Evolutionary conservation across 345 rosid species (phyloP).

Genomic region (Euclidium syriacum): DNA sequence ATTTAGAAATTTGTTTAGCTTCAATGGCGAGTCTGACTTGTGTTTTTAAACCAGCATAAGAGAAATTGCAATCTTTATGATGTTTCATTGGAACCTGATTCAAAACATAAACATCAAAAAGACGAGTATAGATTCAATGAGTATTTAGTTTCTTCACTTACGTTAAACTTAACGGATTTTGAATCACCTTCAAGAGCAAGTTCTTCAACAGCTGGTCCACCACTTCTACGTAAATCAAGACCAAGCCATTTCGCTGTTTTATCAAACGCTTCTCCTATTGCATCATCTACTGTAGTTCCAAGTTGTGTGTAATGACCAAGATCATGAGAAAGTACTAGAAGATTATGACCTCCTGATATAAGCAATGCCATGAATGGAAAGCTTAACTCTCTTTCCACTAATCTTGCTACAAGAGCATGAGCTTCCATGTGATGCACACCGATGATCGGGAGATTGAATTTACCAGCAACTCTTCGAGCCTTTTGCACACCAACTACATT

Average conservation of each 20-base stretch:
- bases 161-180: constrained; percentile 65
- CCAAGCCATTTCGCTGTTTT: constrained; percentile 97
- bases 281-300: constrained; percentile 93
- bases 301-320: constrained; percentile 91
- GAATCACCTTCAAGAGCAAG: constrained; percentile 89
- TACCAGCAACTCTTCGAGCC: constrained; percentile 71
- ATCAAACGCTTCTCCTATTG: constrained; percentile 94
- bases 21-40: constrained; percentile 92
- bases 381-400: constrained; percentile 60
- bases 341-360: constrained; percentile 95
- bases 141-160: constrained; percentile 26
- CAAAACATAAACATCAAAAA: too few relatives aligned
- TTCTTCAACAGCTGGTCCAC: constrained; percentile 94
- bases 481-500: constrained; percentile 94
- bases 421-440: constrained; percentile 98
- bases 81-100: constrained; percentile 84
- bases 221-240: constrained; percentile 86
- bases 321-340: constrained; percentile 71
- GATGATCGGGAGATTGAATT: constrained; percentile 61
- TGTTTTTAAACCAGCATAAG: constrained; percentile 95
- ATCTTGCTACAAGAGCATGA: constrained; percentile 86
- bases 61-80: constrained; percentile 90
- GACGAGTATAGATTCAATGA: neutral
- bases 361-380: constrained; percentile 95
- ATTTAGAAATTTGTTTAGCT: constrained; percentile 69